Evolutionary conservation across 2,329 filamentous ascomycete species (phyloP).

Genomic region (Trichophaea hybrida): DNA sequence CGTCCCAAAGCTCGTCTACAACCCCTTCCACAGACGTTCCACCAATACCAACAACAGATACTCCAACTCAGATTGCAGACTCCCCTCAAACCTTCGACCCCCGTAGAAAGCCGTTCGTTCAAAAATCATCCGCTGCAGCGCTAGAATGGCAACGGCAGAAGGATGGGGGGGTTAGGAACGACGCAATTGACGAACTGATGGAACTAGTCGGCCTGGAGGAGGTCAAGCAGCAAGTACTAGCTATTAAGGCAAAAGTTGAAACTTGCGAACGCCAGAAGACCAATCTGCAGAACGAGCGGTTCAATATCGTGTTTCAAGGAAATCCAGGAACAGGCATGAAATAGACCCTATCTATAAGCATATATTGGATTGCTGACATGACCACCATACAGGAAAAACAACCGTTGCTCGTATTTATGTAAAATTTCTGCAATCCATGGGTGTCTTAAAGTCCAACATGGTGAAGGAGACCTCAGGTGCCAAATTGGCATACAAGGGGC

Average conservation of each 20-base stretch:
- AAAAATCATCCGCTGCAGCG: slow-evolving; percentile 2
- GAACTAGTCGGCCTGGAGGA: slow-evolving; percentile 54
- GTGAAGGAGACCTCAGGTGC: slow-evolving; percentile 58
- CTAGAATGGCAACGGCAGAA: slow-evolving; percentile 51
- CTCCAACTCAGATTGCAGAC: too few species aligned
- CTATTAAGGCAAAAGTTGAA: slow-evolving; percentile 50
- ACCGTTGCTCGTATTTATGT: slow-evolving; percentile 60
- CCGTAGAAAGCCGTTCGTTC: background rate
- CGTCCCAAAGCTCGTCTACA: too few species aligned
- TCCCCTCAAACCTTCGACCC: too few species aligned
- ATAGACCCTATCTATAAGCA: background rate
- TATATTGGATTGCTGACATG: slow-evolving; percentile 1
- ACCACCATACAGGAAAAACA: slow-evolving; percentile 44
- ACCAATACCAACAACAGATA: too few species aligned
- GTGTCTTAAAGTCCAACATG: slow-evolving; percentile 36
- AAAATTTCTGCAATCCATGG: slow-evolving; percentile 47
- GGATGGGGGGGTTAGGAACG: slow-evolving; percentile 36
- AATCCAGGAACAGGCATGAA: slow-evolving; percentile 57
- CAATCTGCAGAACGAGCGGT: slow-evolving; percentile 43
- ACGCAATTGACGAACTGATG: slow-evolving; percentile 50
- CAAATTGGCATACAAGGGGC: slow-evolving; percentile 46
- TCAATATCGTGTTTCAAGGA: slow-evolving; percentile 49
- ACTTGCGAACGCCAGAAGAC: slow-evolving; percentile 43
- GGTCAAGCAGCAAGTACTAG: slow-evolving; percentile 50
- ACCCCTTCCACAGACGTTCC: too few species aligned